Conservation (phyloP, 2,329 filamentous ascomycete species). For the Capronia americana region DNA sequence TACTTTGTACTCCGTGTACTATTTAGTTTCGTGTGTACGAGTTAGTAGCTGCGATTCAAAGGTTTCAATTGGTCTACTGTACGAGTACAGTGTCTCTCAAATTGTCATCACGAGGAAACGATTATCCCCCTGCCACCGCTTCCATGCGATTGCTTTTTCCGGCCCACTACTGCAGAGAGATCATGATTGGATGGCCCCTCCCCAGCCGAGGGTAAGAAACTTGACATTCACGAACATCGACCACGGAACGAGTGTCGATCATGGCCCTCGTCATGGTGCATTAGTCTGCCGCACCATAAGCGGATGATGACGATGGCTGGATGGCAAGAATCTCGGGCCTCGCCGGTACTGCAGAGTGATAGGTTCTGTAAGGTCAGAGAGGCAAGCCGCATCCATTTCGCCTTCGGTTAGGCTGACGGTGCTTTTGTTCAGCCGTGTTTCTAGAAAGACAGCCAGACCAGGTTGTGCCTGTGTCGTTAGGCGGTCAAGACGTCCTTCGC, state of each 20-base stretch:
- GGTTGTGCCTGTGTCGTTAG: neutral
- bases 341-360: neutral
- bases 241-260: neutral
- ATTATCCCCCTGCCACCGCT: too few relatives aligned
- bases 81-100: too few relatives aligned
- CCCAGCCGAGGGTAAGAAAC: neutral
- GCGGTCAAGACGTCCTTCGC: neutral
- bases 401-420: neutral
- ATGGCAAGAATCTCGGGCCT: conserved; percentile 11
- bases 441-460: neutral
- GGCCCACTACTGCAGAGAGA: neutral
- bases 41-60: too few relatives aligned
- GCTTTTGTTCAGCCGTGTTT: conserved; percentile 6
- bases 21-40: too few relatives aligned
- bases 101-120: too few relatives aligned
- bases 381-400: neutral
- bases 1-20: too few relatives aligned
- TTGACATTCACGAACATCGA: neutral
- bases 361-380: neutral
- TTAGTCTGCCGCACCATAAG: neutral
- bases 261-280: conserved; percentile 8
- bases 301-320: neutral
- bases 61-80: too few relatives aligned
- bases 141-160: neutral
- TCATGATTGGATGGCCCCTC: neutral